These are phyloP conservation scores for Tolypocladium pustulatum DNA, from an alignment of 2,329 filamentous ascomycete species.

Conservation along the genomic window DNA sequence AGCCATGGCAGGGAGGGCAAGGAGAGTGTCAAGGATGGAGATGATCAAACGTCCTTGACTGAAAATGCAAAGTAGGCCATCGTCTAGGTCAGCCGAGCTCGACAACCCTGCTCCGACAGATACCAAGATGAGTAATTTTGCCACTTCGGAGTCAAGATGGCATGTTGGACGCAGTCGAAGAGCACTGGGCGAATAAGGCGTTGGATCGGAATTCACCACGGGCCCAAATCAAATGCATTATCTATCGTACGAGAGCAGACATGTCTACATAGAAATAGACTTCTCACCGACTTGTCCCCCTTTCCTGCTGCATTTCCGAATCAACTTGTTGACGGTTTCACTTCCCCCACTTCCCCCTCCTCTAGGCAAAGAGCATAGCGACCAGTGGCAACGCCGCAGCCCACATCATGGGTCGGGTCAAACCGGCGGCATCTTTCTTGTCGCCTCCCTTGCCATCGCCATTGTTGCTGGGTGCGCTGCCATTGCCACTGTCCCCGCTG, in stretches of 20 bases:
- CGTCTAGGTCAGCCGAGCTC: neutral
- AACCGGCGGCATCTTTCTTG: conserved; percentile 16
- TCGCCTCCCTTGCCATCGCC: conserved; percentile 8
- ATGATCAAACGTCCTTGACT: neutral
- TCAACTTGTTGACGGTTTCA: neutral
- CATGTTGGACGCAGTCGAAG: neutral
- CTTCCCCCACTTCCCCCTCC: conserved; percentile 2
- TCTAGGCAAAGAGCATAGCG: conserved; percentile 23
- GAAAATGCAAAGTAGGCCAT: neutral
- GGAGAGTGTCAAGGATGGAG: neutral
- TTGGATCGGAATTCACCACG: neutral
- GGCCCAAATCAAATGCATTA: neutral
- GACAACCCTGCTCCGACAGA: neutral
- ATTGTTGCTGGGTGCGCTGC: neutral
- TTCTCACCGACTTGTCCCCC: neutral
- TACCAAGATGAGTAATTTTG: neutral
- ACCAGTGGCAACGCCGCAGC: conserved; percentile 21
- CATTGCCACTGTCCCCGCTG: conserved; percentile 1
- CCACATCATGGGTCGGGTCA: conserved; percentile 20
- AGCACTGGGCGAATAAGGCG: neutral
- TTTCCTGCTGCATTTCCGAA: neutral
- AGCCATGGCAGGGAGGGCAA: neutral
- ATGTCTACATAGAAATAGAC: conserved; percentile 6
- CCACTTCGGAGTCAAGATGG: neutral
- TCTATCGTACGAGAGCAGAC: neutral